Percentiles rank a stretch among this genome's conserved stretches.
Evolutionary conservation across 495 filamentous ascomycete genomes (phyloP).

Genomic region (Rhizodiscina lignyota): DNA sequence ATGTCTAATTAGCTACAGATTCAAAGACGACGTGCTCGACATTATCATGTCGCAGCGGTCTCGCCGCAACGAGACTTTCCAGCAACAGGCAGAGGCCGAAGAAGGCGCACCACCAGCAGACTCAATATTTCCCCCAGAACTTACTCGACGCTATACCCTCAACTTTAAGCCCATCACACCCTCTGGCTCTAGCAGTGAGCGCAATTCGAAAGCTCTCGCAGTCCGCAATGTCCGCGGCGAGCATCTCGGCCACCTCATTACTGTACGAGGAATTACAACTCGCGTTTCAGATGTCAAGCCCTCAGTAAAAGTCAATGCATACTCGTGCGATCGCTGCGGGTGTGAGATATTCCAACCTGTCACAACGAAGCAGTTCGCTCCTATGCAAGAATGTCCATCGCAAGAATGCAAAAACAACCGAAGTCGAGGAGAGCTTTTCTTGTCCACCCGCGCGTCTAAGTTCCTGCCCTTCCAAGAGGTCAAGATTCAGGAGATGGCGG

Average conservation of each 20-base stretch:
- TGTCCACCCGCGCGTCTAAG: conserved; percentile 87
- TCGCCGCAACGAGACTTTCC: conserved; percentile 64
- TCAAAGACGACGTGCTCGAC: conserved; percentile 95
- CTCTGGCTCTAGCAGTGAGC: conserved; percentile 45
- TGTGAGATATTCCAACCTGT: conserved; percentile 96
- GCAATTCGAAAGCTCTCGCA: conserved; percentile 61
- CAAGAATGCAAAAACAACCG: conserved; percentile 80
- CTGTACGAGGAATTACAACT: conserved; percentile 85
- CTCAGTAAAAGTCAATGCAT: conserved; percentile 90
- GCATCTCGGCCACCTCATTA: conserved; percentile 84
- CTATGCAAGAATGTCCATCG: conserved; percentile 71
- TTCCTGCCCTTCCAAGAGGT: conserved; percentile 97
- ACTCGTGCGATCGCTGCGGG: conserved; percentile 91
- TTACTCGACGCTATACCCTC: conserved; percentile 86
- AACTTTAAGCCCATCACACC: conserved; percentile 83
- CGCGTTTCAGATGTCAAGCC: conserved; percentile 96
- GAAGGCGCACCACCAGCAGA: conserved; percentile 41
- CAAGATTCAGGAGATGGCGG: conserved; percentile 96
- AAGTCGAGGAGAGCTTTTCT: conserved; percentile 79
- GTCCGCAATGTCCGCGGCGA: conserved; percentile 85
- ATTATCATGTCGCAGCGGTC: conserved; percentile 86
- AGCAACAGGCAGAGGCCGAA: conserved; percentile 48
- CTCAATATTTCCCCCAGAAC: conserved; percentile 68
- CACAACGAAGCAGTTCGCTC: conserved; percentile 75
- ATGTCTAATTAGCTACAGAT: conserved; percentile 29